phyloP scores from a whole-genome alignment of 257 asterid genomes.

The Catharanthus roseus region DNA sequence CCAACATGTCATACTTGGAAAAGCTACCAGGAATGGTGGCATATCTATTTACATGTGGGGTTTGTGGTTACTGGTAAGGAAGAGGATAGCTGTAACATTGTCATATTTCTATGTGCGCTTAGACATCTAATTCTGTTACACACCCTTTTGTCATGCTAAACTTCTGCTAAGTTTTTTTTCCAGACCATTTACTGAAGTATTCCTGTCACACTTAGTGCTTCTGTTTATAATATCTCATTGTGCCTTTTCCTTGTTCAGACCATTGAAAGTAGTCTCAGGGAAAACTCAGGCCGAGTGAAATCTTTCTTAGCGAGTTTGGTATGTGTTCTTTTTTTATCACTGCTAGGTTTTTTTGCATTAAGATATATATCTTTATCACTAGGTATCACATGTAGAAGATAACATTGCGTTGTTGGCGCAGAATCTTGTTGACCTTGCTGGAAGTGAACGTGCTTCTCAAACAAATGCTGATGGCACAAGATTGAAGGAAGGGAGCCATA shows the following conservation, averaged over 20 bases:
- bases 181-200: no score
- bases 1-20: not conserved
- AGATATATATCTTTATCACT: no score
- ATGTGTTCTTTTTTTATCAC: conserved; percentile 18
- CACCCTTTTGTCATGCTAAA: no score
- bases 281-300: conserved; percentile 63
- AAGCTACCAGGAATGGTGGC: not conserved
- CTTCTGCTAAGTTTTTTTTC: no score
- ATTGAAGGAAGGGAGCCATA: conserved; percentile 97
- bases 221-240: not conserved
- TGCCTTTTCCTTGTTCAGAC: conserved; percentile 41
- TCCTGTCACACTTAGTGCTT: not conserved
- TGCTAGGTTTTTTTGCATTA: conserved; percentile 11
- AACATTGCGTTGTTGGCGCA: conserved; percentile 20
- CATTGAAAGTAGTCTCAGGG: conserved; percentile 73
- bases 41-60: no score
- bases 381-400: no score
- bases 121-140: not conserved
- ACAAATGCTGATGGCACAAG: conserved; percentile 77
- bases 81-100: not conserved
- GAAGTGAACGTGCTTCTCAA: conserved; percentile 88
- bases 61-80: not conserved
- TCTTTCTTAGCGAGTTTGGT: conserved; percentile 89
- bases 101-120: not conserved
- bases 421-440: conserved; percentile 99